Conservation (phyloP, 352 stramenopile species). For the Phytophthora litchii region DNA sequence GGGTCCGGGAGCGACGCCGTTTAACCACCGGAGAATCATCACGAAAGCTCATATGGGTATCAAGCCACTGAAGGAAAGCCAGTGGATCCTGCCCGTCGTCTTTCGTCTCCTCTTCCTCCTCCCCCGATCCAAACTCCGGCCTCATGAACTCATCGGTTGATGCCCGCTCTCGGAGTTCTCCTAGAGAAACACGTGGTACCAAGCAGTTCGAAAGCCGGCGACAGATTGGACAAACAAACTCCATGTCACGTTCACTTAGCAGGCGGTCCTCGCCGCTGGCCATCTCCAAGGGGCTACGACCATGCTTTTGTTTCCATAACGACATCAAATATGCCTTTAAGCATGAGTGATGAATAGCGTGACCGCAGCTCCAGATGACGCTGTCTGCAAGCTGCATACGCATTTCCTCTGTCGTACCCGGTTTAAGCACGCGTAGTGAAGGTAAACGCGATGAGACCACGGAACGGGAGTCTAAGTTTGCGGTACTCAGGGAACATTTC, state of each 20-base stretch:
- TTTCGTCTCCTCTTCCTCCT: conserved; percentile 49
- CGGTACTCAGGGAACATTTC: conserved; percentile 3
- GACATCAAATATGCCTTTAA: conserved; percentile 75
- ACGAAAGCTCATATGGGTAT: conserved; percentile 58
- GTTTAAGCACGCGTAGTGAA: conserved; percentile 35
- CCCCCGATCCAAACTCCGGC: conserved; percentile 27
- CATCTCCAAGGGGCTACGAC: conserved; percentile 48
- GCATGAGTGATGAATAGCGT: conserved; percentile 71
- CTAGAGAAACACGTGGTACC: conserved; percentile 47
- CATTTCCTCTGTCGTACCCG: conserved; percentile 36
- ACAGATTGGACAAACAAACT: conserved; percentile 84
- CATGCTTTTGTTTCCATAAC: conserved; percentile 66
- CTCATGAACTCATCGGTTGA: conserved; percentile 20
- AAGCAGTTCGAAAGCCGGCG: conserved; percentile 79
- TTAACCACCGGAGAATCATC: conserved; percentile 48
- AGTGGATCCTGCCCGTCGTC: conserved; percentile 44
- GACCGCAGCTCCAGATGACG: conserved; percentile 74
- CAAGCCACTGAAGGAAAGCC: conserved; percentile 54
- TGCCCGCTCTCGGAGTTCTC: conserved; percentile 15
- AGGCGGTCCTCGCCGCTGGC: conserved; percentile 61
- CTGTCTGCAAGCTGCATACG: conserved; percentile 48
- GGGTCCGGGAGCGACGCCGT: conserved; percentile 41
- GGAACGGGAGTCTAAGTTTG: conserved; percentile 11
- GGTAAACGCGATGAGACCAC: conserved; percentile 25
- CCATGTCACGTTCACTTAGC: conserved; percentile 66